Conservation (phyloP, 2,329 filamentous ascomycete genomes). For the Pseudogymnoascus pannorum region DNA sequence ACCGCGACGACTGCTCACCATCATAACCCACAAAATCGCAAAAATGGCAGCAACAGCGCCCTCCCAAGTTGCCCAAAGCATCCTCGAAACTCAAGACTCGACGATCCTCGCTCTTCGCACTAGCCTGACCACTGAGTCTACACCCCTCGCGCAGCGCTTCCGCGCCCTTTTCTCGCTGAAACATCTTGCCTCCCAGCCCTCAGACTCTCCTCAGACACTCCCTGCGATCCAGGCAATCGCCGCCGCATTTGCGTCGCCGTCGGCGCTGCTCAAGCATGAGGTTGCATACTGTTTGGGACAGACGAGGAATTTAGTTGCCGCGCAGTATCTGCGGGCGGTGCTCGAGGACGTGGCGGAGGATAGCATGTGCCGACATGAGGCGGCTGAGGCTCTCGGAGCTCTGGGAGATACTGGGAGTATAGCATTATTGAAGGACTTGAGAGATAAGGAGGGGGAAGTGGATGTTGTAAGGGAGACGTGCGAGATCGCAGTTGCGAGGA, state of each 20-base stretch:
- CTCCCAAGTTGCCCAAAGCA: neutral
- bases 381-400: conserved; percentile 88
- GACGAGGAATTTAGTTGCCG: conserved; percentile 68
- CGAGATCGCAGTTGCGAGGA: conserved; percentile 89
- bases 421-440: conserved; percentile 62
- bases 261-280: conserved; percentile 90
- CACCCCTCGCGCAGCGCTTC: conserved; percentile 81
- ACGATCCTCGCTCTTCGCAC: conserved; percentile 52
- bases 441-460: conserved; percentile 68
- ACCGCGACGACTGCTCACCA: neutral
- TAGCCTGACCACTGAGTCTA: conserved; percentile 71
- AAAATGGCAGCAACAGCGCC: conserved; percentile 1
- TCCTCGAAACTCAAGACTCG: conserved; percentile 21
- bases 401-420: conserved; percentile 70
- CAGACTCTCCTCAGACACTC: conserved; percentile 46
- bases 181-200: conserved; percentile 68
- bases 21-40: conserved; percentile 3
- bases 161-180: conserved; percentile 97
- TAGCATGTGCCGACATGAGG: conserved; percentile 92
- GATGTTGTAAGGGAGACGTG: conserved; percentile 89
- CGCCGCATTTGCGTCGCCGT: conserved; percentile 75
- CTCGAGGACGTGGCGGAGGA: conserved; percentile 77
- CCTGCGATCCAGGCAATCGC: conserved; percentile 74
- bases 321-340: conserved; percentile 64
- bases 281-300: conserved; percentile 95